Percentiles rank a stretch among this genome's conserved stretches.
Conservation (phyloP, 177 flowering plant genomes). For the Telopea speciosissima region DNA sequence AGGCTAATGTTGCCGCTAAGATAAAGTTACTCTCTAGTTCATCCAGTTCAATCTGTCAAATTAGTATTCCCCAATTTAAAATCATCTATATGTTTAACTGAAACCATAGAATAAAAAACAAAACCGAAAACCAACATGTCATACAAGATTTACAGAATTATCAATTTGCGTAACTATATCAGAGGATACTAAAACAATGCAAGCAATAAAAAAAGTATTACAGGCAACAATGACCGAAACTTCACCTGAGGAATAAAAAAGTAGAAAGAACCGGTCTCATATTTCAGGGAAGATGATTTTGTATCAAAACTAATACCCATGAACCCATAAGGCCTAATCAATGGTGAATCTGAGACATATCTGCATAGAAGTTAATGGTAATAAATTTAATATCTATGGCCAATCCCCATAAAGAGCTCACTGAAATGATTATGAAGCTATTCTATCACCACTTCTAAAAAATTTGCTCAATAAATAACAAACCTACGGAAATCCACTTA, state of each 20-base stretch:
- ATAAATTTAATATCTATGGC: conserved; percentile 9
- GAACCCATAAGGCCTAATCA: conserved; percentile 64
- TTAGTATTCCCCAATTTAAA: not conserved
- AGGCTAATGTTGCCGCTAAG: conserved; percentile 66
- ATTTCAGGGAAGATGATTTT: conserved; percentile 34
- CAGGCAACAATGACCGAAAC: conserved; percentile 7
- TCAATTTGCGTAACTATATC: not conserved
- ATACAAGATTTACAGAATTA: not conserved
- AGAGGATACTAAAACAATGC: not conserved
- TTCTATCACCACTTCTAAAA: not conserved
- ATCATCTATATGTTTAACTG: not conserved
- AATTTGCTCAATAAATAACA: not conserved
- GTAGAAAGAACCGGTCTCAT: conserved; percentile 50
- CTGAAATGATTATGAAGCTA: conserved; percentile 5
- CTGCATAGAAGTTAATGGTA: conserved; percentile 41
- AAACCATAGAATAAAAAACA: not conserved
- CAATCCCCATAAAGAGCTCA: not conserved
- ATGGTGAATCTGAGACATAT: conserved; percentile 54
- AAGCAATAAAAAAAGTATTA: not conserved
- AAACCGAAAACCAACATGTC: not conserved
- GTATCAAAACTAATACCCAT: conserved; percentile 35
- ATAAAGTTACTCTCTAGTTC: conserved; percentile 42
- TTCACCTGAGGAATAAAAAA: conserved; percentile 80
- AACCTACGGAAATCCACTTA: not conserved
- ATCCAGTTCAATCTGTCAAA: conserved; percentile 72